Base-by-base conservation (phyloP, 73 alveolate species). In the Blepharisma japonicum region DNA sequence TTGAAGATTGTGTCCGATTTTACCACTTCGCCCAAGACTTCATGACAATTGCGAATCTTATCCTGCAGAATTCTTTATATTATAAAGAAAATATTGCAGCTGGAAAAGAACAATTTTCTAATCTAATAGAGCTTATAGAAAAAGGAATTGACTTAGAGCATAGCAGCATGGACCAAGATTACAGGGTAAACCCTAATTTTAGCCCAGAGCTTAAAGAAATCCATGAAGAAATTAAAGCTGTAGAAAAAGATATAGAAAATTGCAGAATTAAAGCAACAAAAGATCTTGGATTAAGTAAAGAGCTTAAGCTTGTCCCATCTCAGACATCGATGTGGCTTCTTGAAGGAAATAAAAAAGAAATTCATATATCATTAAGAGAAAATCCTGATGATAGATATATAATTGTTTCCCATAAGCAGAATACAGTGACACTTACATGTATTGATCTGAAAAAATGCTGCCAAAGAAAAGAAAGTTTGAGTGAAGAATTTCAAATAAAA, bases 291-390 rank as follows among this genome's bases (percentile, higher is more conserved):
- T 77, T 87, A 42, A 70, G 85, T 2, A 61, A 61, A 25, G 49
- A 14, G 6, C 86, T 91, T 45, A 72, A 80, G 49, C 61, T 92
- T 45, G 84, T 86, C 6, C 96, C 90, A 45, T 85, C 91, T 21
- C 68, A 70, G 42, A 72, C 89, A 0, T 92, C 90, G 47, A 83
- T 90, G 6, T 87, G 83, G 61, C 45, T 90, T 5, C 90, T 92
- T 79, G 98, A 92, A 81, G 89, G 88, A 6, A 91, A 92, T 38
- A 92, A 92, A 77, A 68, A 79, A 71, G 95, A 88, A 76, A 87
- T 89, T 27, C 92, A 88, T 54, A 96, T 86, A 54, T 92, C 91
- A 6, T 91, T 92, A 45, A 68, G 94, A 77, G 77, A 91, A 38
- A 70, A 32, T 20, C 50, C 81, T 7, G 55, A 85, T 8, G 71